These are phyloP conservation scores for Psophocarpus tetragonolobus DNA, from an alignment of 306 rosid species.

Conservation along the genomic window DNA sequence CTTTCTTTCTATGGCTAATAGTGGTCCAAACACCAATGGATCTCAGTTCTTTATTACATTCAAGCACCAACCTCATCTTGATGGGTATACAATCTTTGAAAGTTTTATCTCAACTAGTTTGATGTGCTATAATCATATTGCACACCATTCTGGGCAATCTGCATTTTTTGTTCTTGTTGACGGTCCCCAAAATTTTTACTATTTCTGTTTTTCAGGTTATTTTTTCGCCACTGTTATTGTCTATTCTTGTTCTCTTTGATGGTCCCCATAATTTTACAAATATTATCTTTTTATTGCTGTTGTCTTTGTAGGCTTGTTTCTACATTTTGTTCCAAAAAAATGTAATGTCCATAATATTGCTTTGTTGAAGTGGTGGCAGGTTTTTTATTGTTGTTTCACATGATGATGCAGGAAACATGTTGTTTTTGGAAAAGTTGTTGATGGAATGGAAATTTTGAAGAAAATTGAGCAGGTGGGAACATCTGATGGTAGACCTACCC, in stretches of 20 bases:
- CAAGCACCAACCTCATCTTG: constrained; percentile 88
- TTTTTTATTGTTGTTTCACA: constrained; percentile 7
- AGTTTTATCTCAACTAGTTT: constrained; percentile 18
- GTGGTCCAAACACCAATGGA: constrained; percentile 94
- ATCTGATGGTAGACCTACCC: constrained; percentile 75
- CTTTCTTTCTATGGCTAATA: constrained; percentile 93
- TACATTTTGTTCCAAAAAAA: not conserved
- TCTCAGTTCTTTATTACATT: constrained; percentile 92
- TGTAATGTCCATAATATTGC: not conserved
- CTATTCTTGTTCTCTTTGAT: not conserved
- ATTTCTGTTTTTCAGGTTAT: not conserved
- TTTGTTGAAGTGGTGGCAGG: not conserved
- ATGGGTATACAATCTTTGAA: constrained; percentile 62
- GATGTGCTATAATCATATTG: not conserved
- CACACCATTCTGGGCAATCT: not conserved
- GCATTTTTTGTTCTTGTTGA: not conserved
- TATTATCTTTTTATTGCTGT: not conserved
- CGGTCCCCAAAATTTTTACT: not conserved
- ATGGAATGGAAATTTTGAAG: constrained; percentile 75
- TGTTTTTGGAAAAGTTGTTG: constrained; percentile 85
- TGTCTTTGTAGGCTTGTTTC: not conserved
- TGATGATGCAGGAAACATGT: constrained; percentile 81
- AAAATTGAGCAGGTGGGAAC: constrained; percentile 82
- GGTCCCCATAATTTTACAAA: not conserved
- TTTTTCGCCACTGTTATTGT: not conserved